phyloP scores from a whole-genome alignment of 2,329 filamentous ascomycete genomes.

The Huntiella abstrusa region DNA sequence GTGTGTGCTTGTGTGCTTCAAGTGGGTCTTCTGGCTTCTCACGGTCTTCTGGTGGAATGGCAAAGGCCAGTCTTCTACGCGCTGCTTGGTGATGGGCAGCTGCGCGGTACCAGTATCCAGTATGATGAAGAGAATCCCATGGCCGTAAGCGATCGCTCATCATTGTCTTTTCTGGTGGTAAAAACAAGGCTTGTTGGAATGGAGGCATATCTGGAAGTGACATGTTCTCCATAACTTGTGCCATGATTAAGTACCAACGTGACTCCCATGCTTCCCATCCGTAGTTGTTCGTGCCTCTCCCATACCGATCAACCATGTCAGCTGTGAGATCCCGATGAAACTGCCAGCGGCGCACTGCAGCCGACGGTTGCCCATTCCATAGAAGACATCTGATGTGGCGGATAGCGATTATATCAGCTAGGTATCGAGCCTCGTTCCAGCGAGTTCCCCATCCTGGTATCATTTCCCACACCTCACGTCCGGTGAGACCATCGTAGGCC shows the following conservation, averaged over 20 bases:
- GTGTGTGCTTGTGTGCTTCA: constrained; percentile 25
- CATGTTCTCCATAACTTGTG: constrained; percentile 36
- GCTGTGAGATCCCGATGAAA: constrained; percentile 54
- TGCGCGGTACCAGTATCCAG: constrained; percentile 46
- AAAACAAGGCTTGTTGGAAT: constrained; percentile 26
- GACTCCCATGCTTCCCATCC: constrained; percentile 91
- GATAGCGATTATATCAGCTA: constrained; percentile 66
- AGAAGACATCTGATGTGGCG: constrained; percentile 67
- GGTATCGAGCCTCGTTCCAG: constrained; percentile 80
- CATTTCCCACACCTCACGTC: constrained; percentile 66
- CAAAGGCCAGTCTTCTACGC: constrained; percentile 33
- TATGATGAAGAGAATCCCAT: constrained; percentile 46
- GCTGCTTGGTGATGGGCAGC: constrained; percentile 37
- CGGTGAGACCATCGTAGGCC: constrained; percentile 68
- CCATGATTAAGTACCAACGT: constrained; percentile 47
- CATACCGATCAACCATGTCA: constrained; percentile 63
- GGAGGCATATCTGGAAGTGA: constrained; percentile 31
- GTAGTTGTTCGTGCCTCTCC: constrained; percentile 73
- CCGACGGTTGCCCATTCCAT: constrained; percentile 60
- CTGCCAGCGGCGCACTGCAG: constrained; percentile 65
- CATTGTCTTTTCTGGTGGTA: constrained; percentile 39
- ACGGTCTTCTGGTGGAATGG: constrained; percentile 41
- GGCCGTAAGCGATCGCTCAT: constrained; percentile 39
- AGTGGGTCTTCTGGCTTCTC: constrained; percentile 29
- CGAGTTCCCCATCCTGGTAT: constrained; percentile 79